These are phyloP conservation scores for Termitomyces sp. DNA, from an alignment of 768 basidiomycete genomes.

Conservation along the genomic window DNA sequence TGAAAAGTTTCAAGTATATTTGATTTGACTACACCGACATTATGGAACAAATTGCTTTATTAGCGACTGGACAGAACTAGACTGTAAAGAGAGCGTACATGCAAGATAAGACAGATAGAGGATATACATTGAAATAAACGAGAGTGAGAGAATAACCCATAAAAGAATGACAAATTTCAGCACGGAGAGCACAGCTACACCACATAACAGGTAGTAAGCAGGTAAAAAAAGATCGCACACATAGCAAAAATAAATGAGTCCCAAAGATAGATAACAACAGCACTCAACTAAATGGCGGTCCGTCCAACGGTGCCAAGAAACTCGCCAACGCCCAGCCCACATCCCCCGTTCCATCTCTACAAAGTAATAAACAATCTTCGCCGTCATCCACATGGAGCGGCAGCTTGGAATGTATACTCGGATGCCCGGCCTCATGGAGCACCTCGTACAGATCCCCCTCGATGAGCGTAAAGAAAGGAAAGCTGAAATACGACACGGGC, in stretches of 20 bases:
- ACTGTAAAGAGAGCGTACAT: neutral
- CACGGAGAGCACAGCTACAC: neutral
- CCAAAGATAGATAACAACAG: neutral
- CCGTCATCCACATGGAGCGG: slow-evolving; percentile 74
- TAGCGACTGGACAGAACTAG: neutral
- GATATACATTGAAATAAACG: neutral
- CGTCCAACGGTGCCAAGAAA: slow-evolving; percentile 60
- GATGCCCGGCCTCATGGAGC: slow-evolving; percentile 74
- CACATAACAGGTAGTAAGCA: neutral
- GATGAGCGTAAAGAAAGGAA: slow-evolving; percentile 72
- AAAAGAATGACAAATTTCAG: neutral
- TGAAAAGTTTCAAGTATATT: neutral
- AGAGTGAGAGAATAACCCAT: neutral
- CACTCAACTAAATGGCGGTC: slow-evolving; percentile 6
- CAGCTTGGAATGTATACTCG: slow-evolving; percentile 64
- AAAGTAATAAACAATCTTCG: slow-evolving; percentile 77
- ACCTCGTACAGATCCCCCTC: slow-evolving; percentile 63
- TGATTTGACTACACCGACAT: neutral
- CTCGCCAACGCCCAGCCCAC: slow-evolving; percentile 83
- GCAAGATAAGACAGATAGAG: neutral
- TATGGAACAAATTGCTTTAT: neutral
- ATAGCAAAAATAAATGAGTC: neutral
- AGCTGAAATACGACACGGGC: slow-evolving; percentile 61
- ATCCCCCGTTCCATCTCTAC: slow-evolving; percentile 46
- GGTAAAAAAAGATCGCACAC: neutral